A percentile compares a stretch with the other conserved stretches of the same genome.
These are phyloP conservation scores for Xylaria sp. DNA, from an alignment of 2,329 filamentous ascomycete species.

Conservation along the genomic window DNA sequence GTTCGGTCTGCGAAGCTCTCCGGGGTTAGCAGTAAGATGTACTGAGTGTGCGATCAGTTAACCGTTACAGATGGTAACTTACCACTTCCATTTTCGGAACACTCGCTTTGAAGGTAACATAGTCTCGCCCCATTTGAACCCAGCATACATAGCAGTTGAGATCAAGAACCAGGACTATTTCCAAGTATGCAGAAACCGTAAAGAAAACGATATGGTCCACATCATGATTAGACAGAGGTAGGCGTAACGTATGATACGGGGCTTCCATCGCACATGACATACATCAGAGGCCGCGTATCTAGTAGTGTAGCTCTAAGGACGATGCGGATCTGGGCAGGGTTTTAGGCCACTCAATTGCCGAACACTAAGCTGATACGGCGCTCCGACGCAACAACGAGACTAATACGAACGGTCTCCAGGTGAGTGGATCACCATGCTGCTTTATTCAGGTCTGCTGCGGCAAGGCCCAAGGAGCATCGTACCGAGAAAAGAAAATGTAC, in stretches of 20 bases:
- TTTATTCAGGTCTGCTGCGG: neutral
- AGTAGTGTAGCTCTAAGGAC: neutral
- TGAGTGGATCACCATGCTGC: neutral
- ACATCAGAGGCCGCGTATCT: slow-evolving; percentile 1
- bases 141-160: neutral
- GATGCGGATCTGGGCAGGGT: slow-evolving; percentile 3
- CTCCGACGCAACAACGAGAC: neutral
- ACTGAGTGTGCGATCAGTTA: neutral
- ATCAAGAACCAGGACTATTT: neutral
- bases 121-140: neutral
- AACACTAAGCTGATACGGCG: slow-evolving; percentile 15
- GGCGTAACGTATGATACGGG: slow-evolving; percentile 8
- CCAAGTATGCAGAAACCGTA: neutral
- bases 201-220: neutral
- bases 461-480: neutral
- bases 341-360: neutral
- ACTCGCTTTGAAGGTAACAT: neutral
- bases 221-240: neutral
- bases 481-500: slow-evolving; percentile 6
- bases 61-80: neutral
- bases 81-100: neutral
- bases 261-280: neutral
- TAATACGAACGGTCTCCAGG: slow-evolving; percentile 12
- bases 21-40: neutral
- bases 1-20: neutral